Conservation (phyloP, 805 yeast species). For the Komagataella pseudopastoris region DNA sequence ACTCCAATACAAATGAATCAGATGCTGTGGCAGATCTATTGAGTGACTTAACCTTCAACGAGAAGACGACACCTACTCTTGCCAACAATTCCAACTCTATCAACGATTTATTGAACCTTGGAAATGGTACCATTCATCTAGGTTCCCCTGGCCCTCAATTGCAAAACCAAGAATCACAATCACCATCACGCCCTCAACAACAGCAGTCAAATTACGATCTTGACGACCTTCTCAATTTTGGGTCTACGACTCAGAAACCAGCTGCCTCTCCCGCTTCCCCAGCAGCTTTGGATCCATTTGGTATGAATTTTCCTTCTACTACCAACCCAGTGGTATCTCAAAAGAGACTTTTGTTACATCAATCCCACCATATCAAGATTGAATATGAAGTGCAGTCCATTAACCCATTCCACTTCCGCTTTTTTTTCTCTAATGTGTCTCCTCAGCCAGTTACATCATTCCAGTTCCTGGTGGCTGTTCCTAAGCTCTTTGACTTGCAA, state of each 20-base stretch:
- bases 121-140: slow-evolving; percentile 5
- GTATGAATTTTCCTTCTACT: slow-evolving; percentile 14
- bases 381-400: slow-evolving; percentile 11
- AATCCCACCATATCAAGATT: slow-evolving; percentile 11
- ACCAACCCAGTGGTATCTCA: slow-evolving; percentile 1
- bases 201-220: not conserved
- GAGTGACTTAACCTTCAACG: slow-evolving; percentile 38
- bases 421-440: slow-evolving; percentile 22
- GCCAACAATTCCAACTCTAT: slow-evolving; percentile 10
- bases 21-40: slow-evolving; percentile 53
- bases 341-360: slow-evolving; percentile 1
- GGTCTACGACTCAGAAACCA: not conserved
- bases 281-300: slow-evolving; percentile 18
- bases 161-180: slow-evolving; percentile 2
- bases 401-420: slow-evolving; percentile 9
- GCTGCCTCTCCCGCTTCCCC: slow-evolving; percentile 2
- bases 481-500: slow-evolving; percentile 15
- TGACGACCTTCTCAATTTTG: not conserved
- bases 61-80: slow-evolving; percentile 20
- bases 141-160: slow-evolving; percentile 5
- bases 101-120: slow-evolving; percentile 1
- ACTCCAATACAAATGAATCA: slow-evolving; percentile 14
- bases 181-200: not conserved
- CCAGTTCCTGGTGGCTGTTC: slow-evolving; percentile 20
- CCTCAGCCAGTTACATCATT: slow-evolving; percentile 39